Conservation (phyloP, 1,139 yeast species). For the Candida tropicalis region DNA sequence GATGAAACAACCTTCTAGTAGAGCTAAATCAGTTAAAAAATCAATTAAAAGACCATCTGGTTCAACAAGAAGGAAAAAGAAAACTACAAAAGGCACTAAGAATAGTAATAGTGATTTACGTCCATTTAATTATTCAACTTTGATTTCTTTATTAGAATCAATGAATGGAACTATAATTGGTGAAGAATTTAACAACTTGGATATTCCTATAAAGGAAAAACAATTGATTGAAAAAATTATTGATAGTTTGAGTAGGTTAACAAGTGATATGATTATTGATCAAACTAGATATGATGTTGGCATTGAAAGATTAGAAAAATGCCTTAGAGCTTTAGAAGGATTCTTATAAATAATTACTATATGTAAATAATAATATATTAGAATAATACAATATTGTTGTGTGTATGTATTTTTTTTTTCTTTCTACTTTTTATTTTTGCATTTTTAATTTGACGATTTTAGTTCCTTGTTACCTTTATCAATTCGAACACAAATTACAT, state of each 20-base stretch:
- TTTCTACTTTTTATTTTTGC: no score
- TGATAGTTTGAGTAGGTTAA: slow-evolving; percentile 79
- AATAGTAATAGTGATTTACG: slow-evolving; percentile 27
- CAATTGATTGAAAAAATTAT: slow-evolving; percentile 81
- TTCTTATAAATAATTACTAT: slow-evolving; percentile 33
- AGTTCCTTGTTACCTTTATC: no score
- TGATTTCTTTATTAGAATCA: slow-evolving; percentile 59
- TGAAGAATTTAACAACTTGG: slow-evolving; percentile 72
- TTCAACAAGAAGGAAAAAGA: slow-evolving; percentile 21
- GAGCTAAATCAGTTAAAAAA: slow-evolving; percentile 40
- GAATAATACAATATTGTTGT: no score
- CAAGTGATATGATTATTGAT: slow-evolving; percentile 88
- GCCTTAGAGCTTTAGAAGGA: slow-evolving; percentile 84
- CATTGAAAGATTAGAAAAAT: slow-evolving; percentile 74
- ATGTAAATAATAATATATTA: no score
- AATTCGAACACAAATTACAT: no score
- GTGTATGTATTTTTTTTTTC: not conserved
- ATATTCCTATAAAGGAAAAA: slow-evolving; percentile 76
- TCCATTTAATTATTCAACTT: slow-evolving; percentile 61
- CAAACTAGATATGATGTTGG: slow-evolving; percentile 80
- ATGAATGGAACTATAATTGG: slow-evolving; percentile 67
- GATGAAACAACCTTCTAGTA: slow-evolving; percentile 28
- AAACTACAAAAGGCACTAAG: slow-evolving; percentile 14
- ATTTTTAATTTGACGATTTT: no score
- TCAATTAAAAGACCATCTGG: slow-evolving; percentile 25